Conservation (phyloP, 345 rosid genomes). For the Dovyalis caffra region DNA sequence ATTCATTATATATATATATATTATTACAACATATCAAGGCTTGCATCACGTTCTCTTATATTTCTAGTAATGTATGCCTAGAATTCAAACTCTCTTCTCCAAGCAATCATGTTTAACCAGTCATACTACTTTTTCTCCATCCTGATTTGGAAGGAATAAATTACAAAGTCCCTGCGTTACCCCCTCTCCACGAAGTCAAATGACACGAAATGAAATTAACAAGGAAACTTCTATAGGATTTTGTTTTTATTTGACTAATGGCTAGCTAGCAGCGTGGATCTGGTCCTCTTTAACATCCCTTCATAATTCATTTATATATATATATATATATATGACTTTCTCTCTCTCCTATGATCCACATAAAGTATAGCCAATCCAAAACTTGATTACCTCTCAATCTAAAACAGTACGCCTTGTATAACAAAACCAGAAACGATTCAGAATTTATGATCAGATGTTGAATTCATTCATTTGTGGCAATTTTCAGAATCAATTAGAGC, state of each 20-base stretch:
- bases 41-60: no score
- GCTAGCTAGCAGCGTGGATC: conserved; percentile 14
- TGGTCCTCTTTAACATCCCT: conserved; percentile 5
- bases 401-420: neutral
- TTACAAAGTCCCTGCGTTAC: neutral
- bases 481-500: conserved; percentile 25
- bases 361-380: neutral
- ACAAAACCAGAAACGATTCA: neutral
- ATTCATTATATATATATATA: no score
- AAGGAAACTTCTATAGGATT: conserved; percentile 27
- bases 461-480: conserved; percentile 39
- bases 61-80: no score
- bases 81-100: neutral
- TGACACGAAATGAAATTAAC: conserved; percentile 5
- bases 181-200: conserved; percentile 34
- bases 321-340: neutral
- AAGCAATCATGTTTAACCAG: neutral
- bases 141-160: neutral
- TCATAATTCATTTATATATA: no score
- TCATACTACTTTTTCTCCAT: neutral
- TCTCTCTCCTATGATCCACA: neutral
- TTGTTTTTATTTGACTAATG: conserved; percentile 13
- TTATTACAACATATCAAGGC: no score
- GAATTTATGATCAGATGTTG: conserved; percentile 24
- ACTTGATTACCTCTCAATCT: neutral